Evolutionary conservation across 2,329 filamentous ascomycete genomes (phyloP).

Genomic region (Curvularia verruculosa): DNA sequence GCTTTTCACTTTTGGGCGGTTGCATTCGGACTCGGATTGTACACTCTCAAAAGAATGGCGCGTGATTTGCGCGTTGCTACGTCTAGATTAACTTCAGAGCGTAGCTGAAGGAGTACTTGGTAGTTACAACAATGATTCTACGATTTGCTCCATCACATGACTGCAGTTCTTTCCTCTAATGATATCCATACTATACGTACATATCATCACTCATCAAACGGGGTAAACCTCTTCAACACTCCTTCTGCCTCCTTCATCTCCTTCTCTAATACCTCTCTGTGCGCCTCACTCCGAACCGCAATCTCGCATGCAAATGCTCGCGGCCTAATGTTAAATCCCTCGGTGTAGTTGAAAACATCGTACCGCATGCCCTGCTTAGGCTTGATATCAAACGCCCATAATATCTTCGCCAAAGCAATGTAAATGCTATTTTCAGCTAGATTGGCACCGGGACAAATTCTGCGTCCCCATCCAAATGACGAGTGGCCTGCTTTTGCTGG

Average conservation of each 20-base stretch:
- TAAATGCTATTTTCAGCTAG: constrained; percentile 42
- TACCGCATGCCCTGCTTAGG: constrained; percentile 41
- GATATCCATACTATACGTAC: no score
- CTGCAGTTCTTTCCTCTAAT: background rate
- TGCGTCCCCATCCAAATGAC: constrained; percentile 45
- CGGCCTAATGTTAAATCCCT: constrained; percentile 51
- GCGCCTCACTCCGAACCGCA: constrained; percentile 38
- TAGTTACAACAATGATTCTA: background rate
- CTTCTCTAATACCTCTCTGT: constrained; percentile 36
- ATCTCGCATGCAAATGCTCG: constrained; percentile 46
- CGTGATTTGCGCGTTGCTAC: background rate
- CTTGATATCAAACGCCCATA: constrained; percentile 47
- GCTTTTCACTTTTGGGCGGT: background rate
- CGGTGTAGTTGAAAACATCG: constrained; percentile 50
- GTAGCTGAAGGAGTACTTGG: background rate
- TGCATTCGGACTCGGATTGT: background rate
- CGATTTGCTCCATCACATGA: background rate
- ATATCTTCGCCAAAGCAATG: constrained; percentile 41
- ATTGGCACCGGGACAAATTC: constrained; percentile 43
- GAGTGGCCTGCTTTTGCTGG: constrained; percentile 43
- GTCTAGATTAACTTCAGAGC: constrained; percentile 1
- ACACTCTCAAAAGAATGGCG: background rate
- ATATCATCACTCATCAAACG: constrained; percentile 35
- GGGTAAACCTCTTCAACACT: constrained; percentile 45
- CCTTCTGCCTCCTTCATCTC: constrained; percentile 39